phyloP scores from a whole-genome alignment of 768 basidiomycete species.

The Leccinum truebloodii region DNA sequence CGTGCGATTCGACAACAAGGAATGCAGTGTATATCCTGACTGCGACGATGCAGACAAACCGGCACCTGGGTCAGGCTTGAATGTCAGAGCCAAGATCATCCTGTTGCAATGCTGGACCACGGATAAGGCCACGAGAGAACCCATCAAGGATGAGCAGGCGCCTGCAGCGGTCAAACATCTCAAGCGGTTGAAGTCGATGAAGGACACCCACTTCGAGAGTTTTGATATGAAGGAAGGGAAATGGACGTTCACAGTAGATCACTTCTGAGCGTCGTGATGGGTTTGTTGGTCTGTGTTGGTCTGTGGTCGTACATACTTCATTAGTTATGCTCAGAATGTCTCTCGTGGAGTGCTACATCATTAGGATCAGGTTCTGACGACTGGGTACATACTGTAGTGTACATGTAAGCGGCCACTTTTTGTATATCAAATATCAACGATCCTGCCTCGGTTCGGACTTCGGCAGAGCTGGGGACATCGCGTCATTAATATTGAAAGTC shows the following conservation, averaged over 20 bases:
- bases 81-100: constrained; percentile 79
- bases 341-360: constrained; percentile 10
- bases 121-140: constrained; percentile 89
- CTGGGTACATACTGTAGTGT: constrained; percentile 12
- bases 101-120: constrained; percentile 84
- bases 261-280: constrained; percentile 60
- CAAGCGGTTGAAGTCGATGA: constrained; percentile 81
- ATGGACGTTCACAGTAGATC: constrained; percentile 94
- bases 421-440: constrained; percentile 9
- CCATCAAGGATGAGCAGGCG: constrained; percentile 79
- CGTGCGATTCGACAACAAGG: constrained; percentile 87
- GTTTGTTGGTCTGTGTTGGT: constrained; percentile 1
- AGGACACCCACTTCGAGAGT: constrained; percentile 79
- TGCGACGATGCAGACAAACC: constrained; percentile 85
- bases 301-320: background rate
- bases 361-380: constrained; percentile 3
- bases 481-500: background rate
- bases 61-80: constrained; percentile 79
- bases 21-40: constrained; percentile 93
- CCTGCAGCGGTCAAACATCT: constrained; percentile 70
- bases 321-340: background rate
- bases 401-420: constrained; percentile 16
- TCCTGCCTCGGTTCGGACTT: constrained; percentile 2
- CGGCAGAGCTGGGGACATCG: background rate
- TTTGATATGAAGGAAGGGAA: constrained; percentile 81